Percentiles rank a stretch among this genome's conserved stretches.
Evolutionary conservation across 1,284 basidiomycete species (phyloP).

Genomic region (Puccinia hordei): DNA sequence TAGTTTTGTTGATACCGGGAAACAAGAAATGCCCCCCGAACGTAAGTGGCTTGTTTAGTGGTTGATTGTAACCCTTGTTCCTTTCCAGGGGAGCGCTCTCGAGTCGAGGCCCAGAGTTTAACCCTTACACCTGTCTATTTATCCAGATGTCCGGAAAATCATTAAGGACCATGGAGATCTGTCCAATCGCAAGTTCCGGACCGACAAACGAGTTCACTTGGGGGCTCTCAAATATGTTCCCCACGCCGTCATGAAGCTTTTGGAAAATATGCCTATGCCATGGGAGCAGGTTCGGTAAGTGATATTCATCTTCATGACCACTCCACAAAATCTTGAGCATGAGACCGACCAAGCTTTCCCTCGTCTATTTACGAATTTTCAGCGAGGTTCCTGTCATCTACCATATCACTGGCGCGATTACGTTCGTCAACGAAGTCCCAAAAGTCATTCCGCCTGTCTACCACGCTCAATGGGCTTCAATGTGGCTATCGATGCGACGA

Average conservation of each 20-base stretch:
- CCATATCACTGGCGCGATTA: constrained; percentile 99
- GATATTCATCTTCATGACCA: constrained; percentile 12
- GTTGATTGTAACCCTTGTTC: constrained; percentile 86
- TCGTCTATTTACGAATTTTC: constrained; percentile 61
- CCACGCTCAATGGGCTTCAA: constrained; percentile 98
- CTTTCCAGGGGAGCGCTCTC: constrained; percentile 62
- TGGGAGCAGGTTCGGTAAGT: constrained; percentile 70
- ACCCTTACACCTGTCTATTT: neutral
- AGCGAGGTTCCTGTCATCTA: constrained; percentile 95
- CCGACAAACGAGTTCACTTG: constrained; percentile 97
- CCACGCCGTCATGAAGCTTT: constrained; percentile 97
- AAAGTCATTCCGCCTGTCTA: constrained; percentile 95
- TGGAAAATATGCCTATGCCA: constrained; percentile 98
- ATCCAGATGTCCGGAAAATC: constrained; percentile 57
- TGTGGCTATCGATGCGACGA: constrained; percentile 99
- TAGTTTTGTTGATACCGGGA: constrained; percentile 87
- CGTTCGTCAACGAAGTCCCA: constrained; percentile 98
- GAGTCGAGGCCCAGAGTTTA: neutral
- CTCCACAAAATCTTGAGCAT: constrained; percentile 13
- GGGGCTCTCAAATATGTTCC: constrained; percentile 98
- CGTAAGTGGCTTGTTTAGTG: constrained; percentile 68
- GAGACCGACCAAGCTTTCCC: neutral
- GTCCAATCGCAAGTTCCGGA: constrained; percentile 71
- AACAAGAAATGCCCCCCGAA: constrained; percentile 74
- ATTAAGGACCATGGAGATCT: constrained; percentile 61